These are phyloP conservation scores for Amaranthus hypochondriacus DNA, from an alignment of 148 eudicot species.

Conservation along the genomic window DNA sequence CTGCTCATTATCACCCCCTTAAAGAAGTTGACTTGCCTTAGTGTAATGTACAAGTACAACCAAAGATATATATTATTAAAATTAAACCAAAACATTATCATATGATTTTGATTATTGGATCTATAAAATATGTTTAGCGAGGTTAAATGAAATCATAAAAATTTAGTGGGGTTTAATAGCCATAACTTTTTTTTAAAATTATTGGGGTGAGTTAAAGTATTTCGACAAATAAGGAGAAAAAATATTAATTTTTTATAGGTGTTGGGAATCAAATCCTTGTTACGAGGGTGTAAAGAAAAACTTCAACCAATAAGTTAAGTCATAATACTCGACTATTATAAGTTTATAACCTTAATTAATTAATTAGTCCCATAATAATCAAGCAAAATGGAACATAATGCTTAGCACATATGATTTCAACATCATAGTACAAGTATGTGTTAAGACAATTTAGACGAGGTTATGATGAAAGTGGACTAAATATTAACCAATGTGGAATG, in stretches of 20 bases:
- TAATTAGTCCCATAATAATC: background rate
- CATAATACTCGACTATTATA: background rate
- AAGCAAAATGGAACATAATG: slow-evolving; percentile 1
- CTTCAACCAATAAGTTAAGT: too few species aligned
- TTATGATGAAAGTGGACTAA: background rate
- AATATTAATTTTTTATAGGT: too few species aligned
- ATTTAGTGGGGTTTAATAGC: too few species aligned
- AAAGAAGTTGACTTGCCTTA: slow-evolving; percentile 19
- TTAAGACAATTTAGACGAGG: background rate
- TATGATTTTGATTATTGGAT: background rate
- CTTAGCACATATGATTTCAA: slow-evolving; percentile 17
- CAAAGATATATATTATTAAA: background rate
- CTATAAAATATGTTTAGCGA: too few species aligned
- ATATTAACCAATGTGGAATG: background rate
- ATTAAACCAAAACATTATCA: background rate
- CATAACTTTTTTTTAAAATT: too few species aligned
- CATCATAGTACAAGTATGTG: slow-evolving; percentile 11
- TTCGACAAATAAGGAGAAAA: too few species aligned
- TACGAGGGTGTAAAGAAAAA: too few species aligned
- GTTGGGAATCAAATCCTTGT: too few species aligned
- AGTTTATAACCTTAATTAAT: background rate
- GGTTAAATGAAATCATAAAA: too few species aligned
- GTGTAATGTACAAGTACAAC: slow-evolving; percentile 1
- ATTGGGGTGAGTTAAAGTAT: too few species aligned
- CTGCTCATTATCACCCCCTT: slow-evolving; percentile 14